A percentile compares a stretch with the other conserved stretches of the same genome.
These are phyloP conservation scores for Glutinoglossum americanum DNA, from an alignment of 495 filamentous ascomycete genomes.

Conservation along the genomic window DNA sequence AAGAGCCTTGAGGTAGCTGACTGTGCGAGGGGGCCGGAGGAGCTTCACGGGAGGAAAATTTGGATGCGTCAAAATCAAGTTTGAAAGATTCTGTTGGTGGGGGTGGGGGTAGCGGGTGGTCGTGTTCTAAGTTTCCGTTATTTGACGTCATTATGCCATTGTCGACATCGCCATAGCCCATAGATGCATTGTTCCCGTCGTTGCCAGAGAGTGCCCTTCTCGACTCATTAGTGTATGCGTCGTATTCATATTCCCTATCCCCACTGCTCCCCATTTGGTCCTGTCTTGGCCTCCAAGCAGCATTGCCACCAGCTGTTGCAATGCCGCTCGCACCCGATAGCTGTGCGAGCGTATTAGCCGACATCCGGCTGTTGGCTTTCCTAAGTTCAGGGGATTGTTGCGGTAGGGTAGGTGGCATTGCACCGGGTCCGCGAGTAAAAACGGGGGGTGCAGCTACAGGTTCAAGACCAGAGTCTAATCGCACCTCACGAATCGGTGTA, in stretches of 20 bases:
- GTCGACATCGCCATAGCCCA: not conserved
- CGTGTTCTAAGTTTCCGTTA: conserved; percentile 12
- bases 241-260: not conserved
- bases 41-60: not conserved
- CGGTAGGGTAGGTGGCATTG: conserved; percentile 43
- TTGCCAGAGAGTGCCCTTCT: not conserved
- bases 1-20: not conserved
- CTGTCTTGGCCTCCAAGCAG: conserved; percentile 16
- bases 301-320: conserved; percentile 20
- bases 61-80: not conserved
- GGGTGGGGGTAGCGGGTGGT: not conserved
- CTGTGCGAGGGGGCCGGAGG: not conserved
- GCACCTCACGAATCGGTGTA: conserved; percentile 23
- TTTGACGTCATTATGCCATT: conserved; percentile 7
- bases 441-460: conserved; percentile 56
- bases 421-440: conserved; percentile 48
- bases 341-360: conserved; percentile 56
- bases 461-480: conserved; percentile 37
- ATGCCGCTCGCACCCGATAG: conserved; percentile 40
- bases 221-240: not conserved
- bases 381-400: conserved; percentile 53
- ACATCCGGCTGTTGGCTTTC: conserved; percentile 59
- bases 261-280: not conserved
- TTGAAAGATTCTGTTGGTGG: not conserved
- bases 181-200: not conserved